Base-by-base conservation (phyloP, 2,329 filamentous ascomycete genomes). In the Sporothrix pseudoabietina region DNA sequence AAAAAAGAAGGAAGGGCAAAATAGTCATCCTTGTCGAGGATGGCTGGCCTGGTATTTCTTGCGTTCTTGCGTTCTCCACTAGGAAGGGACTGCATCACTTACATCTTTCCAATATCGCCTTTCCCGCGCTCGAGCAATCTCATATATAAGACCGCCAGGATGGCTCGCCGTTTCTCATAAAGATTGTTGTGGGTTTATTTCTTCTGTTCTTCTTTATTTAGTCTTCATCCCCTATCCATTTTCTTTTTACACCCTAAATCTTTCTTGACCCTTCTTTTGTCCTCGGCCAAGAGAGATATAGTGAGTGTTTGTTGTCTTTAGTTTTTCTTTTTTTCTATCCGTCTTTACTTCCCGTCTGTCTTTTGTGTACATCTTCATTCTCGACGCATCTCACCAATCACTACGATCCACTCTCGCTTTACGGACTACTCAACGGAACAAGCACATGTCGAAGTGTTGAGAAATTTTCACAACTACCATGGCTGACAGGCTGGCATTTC, bases 401-500 rank as follows among this genome's bases (percentile, higher is more conserved):
- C 2, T 26, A 12, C 65, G 26, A 54, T 8, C 2, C 8, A 35
- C 44, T 39, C 8, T 52, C 47, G 44, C 26, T 52, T 2, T 44
- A 32, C 44, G 16, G 16, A n/a, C 6, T 4, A 52, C 30, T 16
- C 14, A 3, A 39, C 41, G 16, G 49, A 41, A 70, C 19, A 49
- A 70, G 39, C 52, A 12, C 32, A 71, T 73, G 71, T 69, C 70
- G 59, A 70, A 39, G 68, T 39, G 49, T 41, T 71, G 10, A 69
- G 22, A 10, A 19, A n/a, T 9, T 10, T 71, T 55, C 19, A 12
- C 55, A 79, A 41, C 47, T 82, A 75, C 61, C 75, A 85, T 85
- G 84, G 82, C 81, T 78, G 80, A 83, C 80, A 81, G 84, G 79
- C 82, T 86, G 80, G 83, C 84, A 71, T 87, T 86, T 79, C 86